phyloP scores from a whole-genome alignment of 176 grass and related monocot species.

The Sorghum bicolor region Sorghum_bicolor_NCBIv3 NC_012878.2:4383001-4383500 shows the following conservation, averaged over 20 bases:
- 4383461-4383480: conserved; percentile 47
- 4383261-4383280: conserved; percentile 44
- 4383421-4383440: conserved; percentile 59
- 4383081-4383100: conserved; percentile 55
- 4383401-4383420: conserved; percentile 80
- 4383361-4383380: conserved; percentile 57
- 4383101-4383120: conserved; percentile 62
- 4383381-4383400: conserved; percentile 80
- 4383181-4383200: conserved; percentile 69
- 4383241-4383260: background rate
- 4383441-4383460: conserved; percentile 77
- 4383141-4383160: conserved; percentile 69
- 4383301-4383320: conserved; percentile 73
- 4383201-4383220: conserved; percentile 70
- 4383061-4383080: conserved; percentile 52
- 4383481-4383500: conserved; percentile 55
- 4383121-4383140: conserved; percentile 41
- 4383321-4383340: conserved; percentile 81
- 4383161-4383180: conserved; percentile 67
- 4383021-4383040: conserved; percentile 49
- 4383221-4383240: conserved; percentile 63
- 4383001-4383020: conserved; percentile 49
- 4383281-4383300: conserved; percentile 83
- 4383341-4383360: conserved; percentile 70
- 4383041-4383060: conserved; percentile 64